phyloP scores from a whole-genome alignment of 129 eudicot species.

The Daucus carota region DNA sequence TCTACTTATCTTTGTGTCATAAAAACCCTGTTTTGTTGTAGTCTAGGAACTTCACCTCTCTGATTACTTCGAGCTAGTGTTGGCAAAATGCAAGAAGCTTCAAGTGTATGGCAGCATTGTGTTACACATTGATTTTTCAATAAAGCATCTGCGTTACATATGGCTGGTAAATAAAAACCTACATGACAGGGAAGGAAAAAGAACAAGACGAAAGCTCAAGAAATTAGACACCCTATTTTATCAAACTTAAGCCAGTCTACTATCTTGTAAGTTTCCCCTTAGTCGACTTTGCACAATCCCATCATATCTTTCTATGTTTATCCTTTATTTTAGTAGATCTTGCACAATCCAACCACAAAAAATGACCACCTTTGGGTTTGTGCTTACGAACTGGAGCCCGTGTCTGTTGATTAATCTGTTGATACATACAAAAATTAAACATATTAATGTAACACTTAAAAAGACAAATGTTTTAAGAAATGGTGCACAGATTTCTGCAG shows the following conservation, averaged over 20 bases:
- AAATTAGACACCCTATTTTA: neutral
- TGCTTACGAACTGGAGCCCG: constrained; percentile 38
- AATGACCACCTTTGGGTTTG: constrained; percentile 50
- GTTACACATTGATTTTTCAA: too few species aligned
- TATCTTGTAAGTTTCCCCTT: constrained; percentile 23
- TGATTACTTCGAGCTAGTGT: too few species aligned
- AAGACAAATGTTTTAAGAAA: neutral
- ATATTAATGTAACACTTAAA: neutral
- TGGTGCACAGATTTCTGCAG: neutral
- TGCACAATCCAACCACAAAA: constrained; percentile 64
- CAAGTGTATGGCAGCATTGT: too few species aligned
- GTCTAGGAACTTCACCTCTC: too few species aligned
- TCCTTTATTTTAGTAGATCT: constrained; percentile 44
- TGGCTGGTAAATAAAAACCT: neutral
- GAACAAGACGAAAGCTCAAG: constrained; percentile 2
- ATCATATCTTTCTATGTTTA: constrained; percentile 6
- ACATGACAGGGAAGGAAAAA: neutral
- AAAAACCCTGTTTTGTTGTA: too few species aligned
- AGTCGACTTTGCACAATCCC: neutral
- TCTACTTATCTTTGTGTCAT: too few species aligned
- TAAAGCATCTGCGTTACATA: neutral
- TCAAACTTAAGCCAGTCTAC: constrained; percentile 12
- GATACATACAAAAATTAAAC: neutral
- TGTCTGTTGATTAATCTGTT: constrained; percentile 43
- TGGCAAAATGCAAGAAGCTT: too few species aligned